These are phyloP conservation scores for Vachellia pachyceras DNA, from an alignment of 306 rosid species.

Conservation along the genomic window DNA sequence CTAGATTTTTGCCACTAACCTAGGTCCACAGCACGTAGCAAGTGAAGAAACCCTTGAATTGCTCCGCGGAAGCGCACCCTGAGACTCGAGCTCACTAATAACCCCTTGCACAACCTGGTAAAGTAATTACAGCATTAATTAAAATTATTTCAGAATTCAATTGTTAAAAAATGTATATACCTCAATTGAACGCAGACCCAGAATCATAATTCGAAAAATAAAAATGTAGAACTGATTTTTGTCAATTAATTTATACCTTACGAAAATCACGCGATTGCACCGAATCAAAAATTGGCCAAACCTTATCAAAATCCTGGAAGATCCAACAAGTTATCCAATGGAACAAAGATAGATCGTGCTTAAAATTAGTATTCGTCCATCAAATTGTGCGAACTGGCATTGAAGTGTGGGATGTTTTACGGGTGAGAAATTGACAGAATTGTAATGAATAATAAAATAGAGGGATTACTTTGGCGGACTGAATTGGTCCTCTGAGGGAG, in stretches of 20 bases:
- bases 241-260: slow-evolving; percentile 56
- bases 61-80: slow-evolving; percentile 96
- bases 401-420: neutral
- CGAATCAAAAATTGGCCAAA: slow-evolving; percentile 98
- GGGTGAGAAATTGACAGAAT: neutral
- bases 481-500: slow-evolving; percentile 91
- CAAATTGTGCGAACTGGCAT: neutral
- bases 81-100: slow-evolving; percentile 97
- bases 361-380: neutral
- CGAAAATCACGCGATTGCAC: slow-evolving; percentile 97
- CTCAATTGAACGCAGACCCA: slow-evolving; percentile 2
- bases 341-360: slow-evolving; percentile 33
- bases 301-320: slow-evolving; percentile 95
- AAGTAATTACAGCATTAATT: slow-evolving; percentile 30
- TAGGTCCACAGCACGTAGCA: slow-evolving; percentile 99
- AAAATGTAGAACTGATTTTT: neutral
- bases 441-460: neutral
- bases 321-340: slow-evolving; percentile 29
- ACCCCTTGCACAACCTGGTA: slow-evolving; percentile 92
- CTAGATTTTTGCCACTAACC: slow-evolving; percentile 40
- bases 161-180: neutral
- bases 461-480: slow-evolving; percentile 76
- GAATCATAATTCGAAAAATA: neutral
- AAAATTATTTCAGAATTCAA: slow-evolving; percentile 4
- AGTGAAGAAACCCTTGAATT: slow-evolving; percentile 98